Base-by-base conservation (phyloP, 345 rosid genomes). In the Corymbia maculata region DNA sequence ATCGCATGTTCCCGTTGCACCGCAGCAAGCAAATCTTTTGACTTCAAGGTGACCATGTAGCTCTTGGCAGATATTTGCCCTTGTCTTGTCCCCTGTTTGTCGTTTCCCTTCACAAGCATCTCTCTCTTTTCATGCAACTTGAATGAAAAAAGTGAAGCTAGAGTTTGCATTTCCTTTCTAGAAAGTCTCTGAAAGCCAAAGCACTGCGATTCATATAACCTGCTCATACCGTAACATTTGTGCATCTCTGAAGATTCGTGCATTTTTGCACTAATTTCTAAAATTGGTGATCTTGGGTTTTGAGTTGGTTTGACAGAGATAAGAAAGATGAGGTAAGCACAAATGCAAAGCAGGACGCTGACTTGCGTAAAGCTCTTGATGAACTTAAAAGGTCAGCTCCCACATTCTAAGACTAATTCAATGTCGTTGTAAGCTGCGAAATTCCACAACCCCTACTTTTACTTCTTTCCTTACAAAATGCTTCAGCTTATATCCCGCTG, bases 151-250 rank as follows among this genome's bases (percentile, higher is more conserved):
- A 17, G 44, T 30, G 14, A 66, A n/a, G 79, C 70, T 28, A 61
- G 6, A 28, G 70, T 61, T 61, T 61, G 68, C 68, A 28, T 61
- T 26, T 61, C 28, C 70, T 61, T 28, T 30, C 17, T 28, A 28
- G 8, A 61, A 61, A 28, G 16, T 61, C 70, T 12, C 30, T 0
- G 32, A 61, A 26, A 61, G 70, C 70, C 70, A 26, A 61, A 61
- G 70, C 17, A 61, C 32, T 6, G 32, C 4, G 0, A 61, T 61
- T 61, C 68, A 28, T 30, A 4, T 66, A 30, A 7, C 42, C 79
- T 2, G 0, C 13, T 61, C 32, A 61, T n/a, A 0, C 5, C 75
- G 7, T 3, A 64, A 64, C 79, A 30, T n/a, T 32, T 32, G 32
- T 8, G 32, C 0, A 16, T 70, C 9, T 70, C 7, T 32, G 45